Base-by-base conservation (phyloP, 2,329 filamentous ascomycete genomes). In the Curvularia lunata region DNA sequence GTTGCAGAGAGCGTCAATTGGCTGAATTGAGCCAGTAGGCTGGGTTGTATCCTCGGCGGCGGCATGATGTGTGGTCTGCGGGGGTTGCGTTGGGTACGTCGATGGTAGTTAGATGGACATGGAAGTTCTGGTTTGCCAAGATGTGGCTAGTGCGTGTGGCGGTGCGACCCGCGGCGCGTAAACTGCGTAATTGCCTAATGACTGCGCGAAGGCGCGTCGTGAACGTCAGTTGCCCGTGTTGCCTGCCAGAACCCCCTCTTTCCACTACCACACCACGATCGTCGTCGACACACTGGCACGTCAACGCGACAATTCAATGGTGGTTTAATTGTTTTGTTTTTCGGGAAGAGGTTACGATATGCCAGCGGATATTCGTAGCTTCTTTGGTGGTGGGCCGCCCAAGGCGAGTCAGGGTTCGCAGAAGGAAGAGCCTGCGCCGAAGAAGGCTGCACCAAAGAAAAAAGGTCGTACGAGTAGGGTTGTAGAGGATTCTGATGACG, bases 311-410 rank as follows among this genome's bases (percentile, higher is more conserved):
- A 27, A 23, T 16, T 19, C 28, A 25, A 43, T 13, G 16, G 9
- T 13, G 42, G 18, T 23, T 19, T 42, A 23, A 34, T 21, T 16
- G 12, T 4, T 5, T 25, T 28, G 43, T 38, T 54, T 48, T n/a
- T 43, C 1, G 13, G 2, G 43, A 50, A 50, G 43, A 2, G 16
- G 28, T 25, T 25, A 25, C 18, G 56, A 34, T n/a, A 96, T 97
- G 92, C 87, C 92, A 52, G 74, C 83, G 62, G 94, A 98, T 78
- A 98, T 97, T 71, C 86, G 93, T 72, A 92, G 84, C 68, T 98
- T 97, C 79, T 97, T 98, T 81, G 88, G 89, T 54, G 87, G 90
- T 63, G 94, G 92, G 16, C 55, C 55, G 60, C 92, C 92, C 76
- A 82, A 84, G 67, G 79, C 83, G 79, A 72, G 64, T 64, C 70